Evolutionary conservation across 441 rosid species (phyloP), one percentile per base, ranked within the genome.

Genomic region (Gossypium trilobum): DNA sequence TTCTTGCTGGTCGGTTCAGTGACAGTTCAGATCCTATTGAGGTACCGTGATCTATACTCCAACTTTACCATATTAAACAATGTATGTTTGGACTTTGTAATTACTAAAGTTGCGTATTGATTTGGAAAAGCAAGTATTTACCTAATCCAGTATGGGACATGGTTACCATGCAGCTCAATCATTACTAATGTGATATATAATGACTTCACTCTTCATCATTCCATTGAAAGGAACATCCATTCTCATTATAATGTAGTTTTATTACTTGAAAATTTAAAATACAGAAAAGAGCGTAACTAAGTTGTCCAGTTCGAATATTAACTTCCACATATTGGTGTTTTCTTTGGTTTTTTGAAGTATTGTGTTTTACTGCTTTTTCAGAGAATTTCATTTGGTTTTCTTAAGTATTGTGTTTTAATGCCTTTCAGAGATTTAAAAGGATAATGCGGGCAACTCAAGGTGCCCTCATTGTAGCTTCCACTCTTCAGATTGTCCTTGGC

Each of bases 381-480:
- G 98, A 85, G 82, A 68, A 92, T 92, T 78, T 82, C 33, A 10
- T 19, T 39, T 7, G 65, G 23, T 56, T 57, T 36, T 20, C 33
- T 71, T 39, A 22, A 36, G 3, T 58, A 57, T 68, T 22, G 22
- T 29, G 5, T 79, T 44, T 70, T 42, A 11, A 61, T 83, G 70
- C 31, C 44, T 23, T 74, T 68, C 91, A 95, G 99, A 85, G 82
- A 68, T 95, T 95, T 79, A 82, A 80, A 76, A 86, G 84, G 84
- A 91, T 70, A 75, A 93, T 93, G 96, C 88, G 97, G 75, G 96
- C 97, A 70, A 90, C 85, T 20, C 98, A 93, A 81, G 98, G 98
- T 54, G 80, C 98, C 2, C 85, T 93, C 50, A 93, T 93, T 80
- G 93, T 93, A 31, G 95, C 98, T 71, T 91, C 98, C 39, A 87